Evolutionary conservation across 2,329 filamentous ascomycete genomes (phyloP).

Genomic region (Seiridium cupressi): DNA sequence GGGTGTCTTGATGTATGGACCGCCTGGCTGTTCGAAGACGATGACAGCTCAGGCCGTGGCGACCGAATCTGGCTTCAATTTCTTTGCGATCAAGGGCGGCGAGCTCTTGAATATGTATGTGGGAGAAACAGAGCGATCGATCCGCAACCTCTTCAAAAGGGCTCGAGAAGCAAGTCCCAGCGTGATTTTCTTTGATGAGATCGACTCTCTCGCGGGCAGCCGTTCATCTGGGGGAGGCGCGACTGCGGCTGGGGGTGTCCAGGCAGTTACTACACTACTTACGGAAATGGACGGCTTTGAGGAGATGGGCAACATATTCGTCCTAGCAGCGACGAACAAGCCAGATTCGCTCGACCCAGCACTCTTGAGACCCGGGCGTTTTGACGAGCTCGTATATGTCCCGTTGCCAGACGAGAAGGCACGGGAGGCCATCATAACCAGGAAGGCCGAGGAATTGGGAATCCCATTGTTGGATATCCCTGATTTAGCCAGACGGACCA

Average conservation of each 20-base stretch:
- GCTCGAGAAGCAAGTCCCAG: conserved; percentile 83
- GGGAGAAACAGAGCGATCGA: conserved; percentile 84
- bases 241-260: conserved; percentile 54
- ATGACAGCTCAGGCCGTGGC: conserved; percentile 88
- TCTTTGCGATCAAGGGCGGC: conserved; percentile 90
- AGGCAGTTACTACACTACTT: conserved; percentile 84
- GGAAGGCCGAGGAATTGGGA: conserved; percentile 61
- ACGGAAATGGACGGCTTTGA: conserved; percentile 98
- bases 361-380: conserved; percentile 78
- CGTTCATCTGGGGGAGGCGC: conserved; percentile 43
- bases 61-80: conserved; percentile 87
- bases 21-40: conserved; percentile 93
- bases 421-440: conserved; percentile 71
- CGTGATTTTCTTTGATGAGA: conserved; percentile 97
- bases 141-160: conserved; percentile 82
- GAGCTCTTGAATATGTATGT: conserved; percentile 97
- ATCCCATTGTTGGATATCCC: conserved; percentile 66
- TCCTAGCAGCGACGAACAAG: conserved; percentile 89
- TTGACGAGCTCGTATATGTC: conserved; percentile 84
- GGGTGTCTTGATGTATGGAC: conserved; percentile 85
- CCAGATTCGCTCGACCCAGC: conserved; percentile 85
- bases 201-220: conserved; percentile 75
- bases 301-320: conserved; percentile 75
- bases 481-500: conserved; percentile 60
- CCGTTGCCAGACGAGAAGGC: conserved; percentile 74